Evolutionary conservation across 1,139 yeast genomes (phyloP).

Genomic region (Candida freyschussii): DNA sequence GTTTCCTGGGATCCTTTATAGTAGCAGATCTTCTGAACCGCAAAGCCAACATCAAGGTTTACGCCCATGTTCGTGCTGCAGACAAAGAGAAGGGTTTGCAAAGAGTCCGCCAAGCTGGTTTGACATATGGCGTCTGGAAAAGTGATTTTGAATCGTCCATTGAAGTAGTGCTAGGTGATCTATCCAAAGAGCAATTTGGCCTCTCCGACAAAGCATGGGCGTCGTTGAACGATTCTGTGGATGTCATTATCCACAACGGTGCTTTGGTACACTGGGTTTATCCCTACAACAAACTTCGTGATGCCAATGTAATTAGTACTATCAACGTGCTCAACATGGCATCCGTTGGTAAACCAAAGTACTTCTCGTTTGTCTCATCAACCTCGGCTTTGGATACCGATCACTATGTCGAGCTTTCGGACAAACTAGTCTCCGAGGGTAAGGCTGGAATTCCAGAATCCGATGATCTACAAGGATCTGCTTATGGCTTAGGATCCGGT

Average conservation of each 20-base stretch:
- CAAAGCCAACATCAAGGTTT: constrained; percentile 48
- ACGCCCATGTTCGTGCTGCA: constrained; percentile 89
- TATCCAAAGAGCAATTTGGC: constrained; percentile 71
- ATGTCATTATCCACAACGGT: constrained; percentile 90
- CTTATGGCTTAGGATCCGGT: constrained; percentile 80
- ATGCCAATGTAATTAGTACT: constrained; percentile 89
- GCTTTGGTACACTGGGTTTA: constrained; percentile 99
- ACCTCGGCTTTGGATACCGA: constrained; percentile 89
- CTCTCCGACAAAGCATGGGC: constrained; percentile 55
- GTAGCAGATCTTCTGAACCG: constrained; percentile 68
- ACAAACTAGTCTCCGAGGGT: constrained; percentile 59
- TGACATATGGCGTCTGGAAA: constrained; percentile 84
- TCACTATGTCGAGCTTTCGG: constrained; percentile 73
- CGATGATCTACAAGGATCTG: constrained; percentile 79
- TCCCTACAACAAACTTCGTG: constrained; percentile 86
- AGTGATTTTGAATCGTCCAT: constrained; percentile 53
- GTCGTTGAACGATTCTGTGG: constrained; percentile 52
- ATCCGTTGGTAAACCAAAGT: constrained; percentile 73
- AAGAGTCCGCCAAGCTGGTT: constrained; percentile 72
- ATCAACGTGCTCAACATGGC: constrained; percentile 80
- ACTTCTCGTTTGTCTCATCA: constrained; percentile 88
- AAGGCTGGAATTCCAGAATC: constrained; percentile 70
- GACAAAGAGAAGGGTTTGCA: constrained; percentile 63
- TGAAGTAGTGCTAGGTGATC: constrained; percentile 77
- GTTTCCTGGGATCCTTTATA: constrained; percentile 90